Conservation (phyloP, 352 stramenopile species). For the Pythium brachiatum region DNA sequence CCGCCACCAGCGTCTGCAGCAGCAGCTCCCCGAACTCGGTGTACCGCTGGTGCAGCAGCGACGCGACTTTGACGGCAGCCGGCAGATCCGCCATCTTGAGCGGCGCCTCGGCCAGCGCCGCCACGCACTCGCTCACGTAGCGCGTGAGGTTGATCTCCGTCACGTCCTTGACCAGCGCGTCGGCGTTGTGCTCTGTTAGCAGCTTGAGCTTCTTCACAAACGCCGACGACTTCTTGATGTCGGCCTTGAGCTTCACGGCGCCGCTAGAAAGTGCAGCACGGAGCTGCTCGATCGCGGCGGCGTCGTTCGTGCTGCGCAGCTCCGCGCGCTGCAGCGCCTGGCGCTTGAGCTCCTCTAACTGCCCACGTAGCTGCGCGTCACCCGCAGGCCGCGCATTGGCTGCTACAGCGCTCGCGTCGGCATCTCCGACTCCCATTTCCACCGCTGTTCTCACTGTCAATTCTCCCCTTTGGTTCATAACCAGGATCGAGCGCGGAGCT, state of each 20-base stretch:
- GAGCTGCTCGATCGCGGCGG: constrained; percentile 39
- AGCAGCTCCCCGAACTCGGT: constrained; percentile 79
- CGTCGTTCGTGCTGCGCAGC: constrained; percentile 60
- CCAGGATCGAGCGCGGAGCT: neutral
- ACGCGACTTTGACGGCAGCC: constrained; percentile 82
- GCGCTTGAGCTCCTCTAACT: constrained; percentile 48
- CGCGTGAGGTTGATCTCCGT: constrained; percentile 92
- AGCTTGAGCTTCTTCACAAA: constrained; percentile 97
- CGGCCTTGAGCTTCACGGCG: constrained; percentile 94
- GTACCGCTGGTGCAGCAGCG: constrained; percentile 92
- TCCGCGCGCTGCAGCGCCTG: constrained; percentile 30
- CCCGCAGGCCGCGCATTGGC: constrained; percentile 1
- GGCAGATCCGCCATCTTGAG: constrained; percentile 87
- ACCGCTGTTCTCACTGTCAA: neutral
- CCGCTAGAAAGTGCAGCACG: constrained; percentile 80
- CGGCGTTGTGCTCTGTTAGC: constrained; percentile 67
- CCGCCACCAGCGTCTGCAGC: constrained; percentile 44
- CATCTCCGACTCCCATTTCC: neutral
- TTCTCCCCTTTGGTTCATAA: neutral
- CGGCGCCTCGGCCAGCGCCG: constrained; percentile 81
- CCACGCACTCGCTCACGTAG: constrained; percentile 95
- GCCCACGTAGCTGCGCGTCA: constrained; percentile 25
- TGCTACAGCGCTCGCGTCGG: neutral
- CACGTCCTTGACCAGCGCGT: constrained; percentile 83
- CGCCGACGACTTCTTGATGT: constrained; percentile 98